phyloP scores from a whole-genome alignment of 495 filamentous ascomycete species.

The Aeminium ludgeri region DNA sequence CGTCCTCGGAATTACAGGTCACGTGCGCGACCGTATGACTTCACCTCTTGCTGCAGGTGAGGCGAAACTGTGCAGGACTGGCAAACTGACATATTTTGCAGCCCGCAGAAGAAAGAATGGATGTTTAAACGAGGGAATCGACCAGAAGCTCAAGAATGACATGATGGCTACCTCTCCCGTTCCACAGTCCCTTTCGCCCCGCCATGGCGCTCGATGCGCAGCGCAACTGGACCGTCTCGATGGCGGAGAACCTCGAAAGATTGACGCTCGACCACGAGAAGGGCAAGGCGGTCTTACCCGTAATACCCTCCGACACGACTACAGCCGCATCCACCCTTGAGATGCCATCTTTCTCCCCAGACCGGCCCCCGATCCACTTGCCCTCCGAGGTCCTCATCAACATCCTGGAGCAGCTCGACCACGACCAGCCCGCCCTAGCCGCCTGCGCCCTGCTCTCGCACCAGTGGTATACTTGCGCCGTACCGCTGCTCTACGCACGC shows the following conservation, averaged over 20 bases:
- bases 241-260: slow-evolving; percentile 12
- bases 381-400: slow-evolving; percentile 37
- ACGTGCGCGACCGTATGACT: no score
- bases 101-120: no score
- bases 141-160: no score
- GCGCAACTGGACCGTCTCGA: slow-evolving; percentile 12
- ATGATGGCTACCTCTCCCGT: not conserved
- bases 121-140: no score
- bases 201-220: slow-evolving; percentile 13
- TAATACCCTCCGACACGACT: not conserved
- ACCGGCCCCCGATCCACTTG: no score
- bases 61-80: no score
- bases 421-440: slow-evolving; percentile 28
- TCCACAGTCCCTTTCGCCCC: not conserved
- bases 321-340: not conserved
- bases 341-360: no score
- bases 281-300: no score
- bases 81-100: no score
- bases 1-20: no score
- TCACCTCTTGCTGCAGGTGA: no score
- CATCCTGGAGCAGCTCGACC: slow-evolving; percentile 23
- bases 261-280: no score
- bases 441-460: slow-evolving; percentile 41
- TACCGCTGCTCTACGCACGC: slow-evolving; percentile 38
- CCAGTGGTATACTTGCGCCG: slow-evolving; percentile 46